A percentile compares a stretch with the other conserved stretches of the same genome.
Evolutionary conservation across 2,329 filamentous ascomycete species (phyloP).

Genomic region (Dryadomyces quercivorus): DNA sequence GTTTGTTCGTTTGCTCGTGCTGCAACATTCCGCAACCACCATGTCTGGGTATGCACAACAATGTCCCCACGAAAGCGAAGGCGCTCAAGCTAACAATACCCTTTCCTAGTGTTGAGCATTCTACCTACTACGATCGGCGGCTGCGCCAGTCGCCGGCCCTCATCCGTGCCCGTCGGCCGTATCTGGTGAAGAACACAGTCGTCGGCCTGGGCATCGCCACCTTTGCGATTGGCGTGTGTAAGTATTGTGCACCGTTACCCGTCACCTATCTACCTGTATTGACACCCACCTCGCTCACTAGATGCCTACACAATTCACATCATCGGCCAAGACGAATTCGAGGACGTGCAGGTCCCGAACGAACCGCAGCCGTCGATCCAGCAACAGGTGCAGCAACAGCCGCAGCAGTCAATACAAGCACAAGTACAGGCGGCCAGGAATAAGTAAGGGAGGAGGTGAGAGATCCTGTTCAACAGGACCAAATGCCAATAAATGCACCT

Average conservation of each 20-base stretch:
- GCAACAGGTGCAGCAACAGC: constrained; percentile 9
- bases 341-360: constrained; percentile 84
- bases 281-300: constrained; percentile 14
- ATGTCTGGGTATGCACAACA: constrained; percentile 9
- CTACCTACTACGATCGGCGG: constrained; percentile 83
- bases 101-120: constrained; percentile 28
- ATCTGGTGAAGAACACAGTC: constrained; percentile 75
- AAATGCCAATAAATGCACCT: no score
- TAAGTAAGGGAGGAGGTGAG: constrained; percentile 4
- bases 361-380: constrained; percentile 29
- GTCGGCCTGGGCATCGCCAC: constrained; percentile 65
- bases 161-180: constrained; percentile 82
- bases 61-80: not conserved
- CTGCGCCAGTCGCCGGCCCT: constrained; percentile 80
- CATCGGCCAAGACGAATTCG: constrained; percentile 93
- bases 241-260: constrained; percentile 22
- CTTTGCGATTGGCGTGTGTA: constrained; percentile 81
- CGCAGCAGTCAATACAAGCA: constrained; percentile 15
- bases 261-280: not conserved
- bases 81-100: not conserved
- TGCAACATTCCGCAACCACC: not conserved
- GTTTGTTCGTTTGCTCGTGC: no score
- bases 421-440: constrained; percentile 6
- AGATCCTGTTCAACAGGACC: not conserved
- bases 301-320: constrained; percentile 59